phyloP scores from a whole-genome alignment of 208 protist species.

The Trypanosoma theileri region DNA sequence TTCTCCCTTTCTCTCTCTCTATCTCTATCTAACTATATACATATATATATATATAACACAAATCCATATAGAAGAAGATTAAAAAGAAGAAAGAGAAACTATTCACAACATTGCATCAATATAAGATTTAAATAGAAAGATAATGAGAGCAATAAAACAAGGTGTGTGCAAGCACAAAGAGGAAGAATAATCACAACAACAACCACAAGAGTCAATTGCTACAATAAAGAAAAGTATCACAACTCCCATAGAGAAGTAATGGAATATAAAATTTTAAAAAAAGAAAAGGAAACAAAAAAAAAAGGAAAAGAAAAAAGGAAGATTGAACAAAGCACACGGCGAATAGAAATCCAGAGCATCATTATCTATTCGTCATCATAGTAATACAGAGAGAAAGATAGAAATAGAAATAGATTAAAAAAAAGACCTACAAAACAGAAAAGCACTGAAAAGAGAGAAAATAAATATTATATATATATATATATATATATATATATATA shows the following conservation, averaged over 20 bases:
- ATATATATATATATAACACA: too few relatives aligned
- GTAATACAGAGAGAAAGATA: slow-evolving; percentile 4
- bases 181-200: not conserved
- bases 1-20: too few relatives aligned
- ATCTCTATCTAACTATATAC: too few relatives aligned
- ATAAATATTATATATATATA: not conserved
- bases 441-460: slow-evolving; percentile 14
- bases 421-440: slow-evolving; percentile 4
- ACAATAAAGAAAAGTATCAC: too few relatives aligned
- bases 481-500: too few relatives aligned
- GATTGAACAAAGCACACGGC: not conserved
- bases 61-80: not conserved
- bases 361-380: too few relatives aligned
- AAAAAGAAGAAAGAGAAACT: slow-evolving; percentile 16
- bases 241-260: not conserved
- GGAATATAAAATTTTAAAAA: slow-evolving; percentile 4
- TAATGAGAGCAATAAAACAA: not conserved
- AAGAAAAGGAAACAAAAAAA: slow-evolving; percentile 15
- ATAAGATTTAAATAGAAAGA: not conserved
- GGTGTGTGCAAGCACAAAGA: not conserved
- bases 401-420: slow-evolving; percentile 9
- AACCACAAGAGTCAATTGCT: too few relatives aligned
- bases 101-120: not conserved
- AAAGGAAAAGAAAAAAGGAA: slow-evolving; percentile 12
- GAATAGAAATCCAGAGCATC: too few relatives aligned